These are phyloP conservation scores for Starmerella bacillaris DNA, from an alignment of 805 yeast genomes.

Conservation along the genomic window DNA sequence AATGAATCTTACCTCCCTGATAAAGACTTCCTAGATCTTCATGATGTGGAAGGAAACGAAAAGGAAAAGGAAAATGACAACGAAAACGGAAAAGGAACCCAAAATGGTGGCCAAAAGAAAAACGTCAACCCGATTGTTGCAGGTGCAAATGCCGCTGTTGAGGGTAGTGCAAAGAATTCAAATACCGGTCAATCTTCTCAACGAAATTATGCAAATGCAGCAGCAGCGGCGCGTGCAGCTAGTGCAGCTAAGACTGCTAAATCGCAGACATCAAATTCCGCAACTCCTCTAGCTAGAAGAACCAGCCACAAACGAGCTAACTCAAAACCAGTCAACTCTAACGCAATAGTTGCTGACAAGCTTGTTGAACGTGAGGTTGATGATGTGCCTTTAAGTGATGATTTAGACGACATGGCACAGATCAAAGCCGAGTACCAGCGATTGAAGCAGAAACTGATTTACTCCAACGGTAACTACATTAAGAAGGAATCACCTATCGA, in stretches of 20 bases:
- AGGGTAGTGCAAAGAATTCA: background rate
- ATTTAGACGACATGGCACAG: constrained; percentile 14
- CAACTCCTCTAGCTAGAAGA: no score
- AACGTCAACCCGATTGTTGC: background rate
- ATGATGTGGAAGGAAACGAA: constrained; percentile 7
- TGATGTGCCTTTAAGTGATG: background rate
- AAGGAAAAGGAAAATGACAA: no score
- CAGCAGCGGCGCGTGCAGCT: background rate
- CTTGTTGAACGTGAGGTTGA: background rate
- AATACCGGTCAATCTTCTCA: background rate
- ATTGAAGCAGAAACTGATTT: constrained; percentile 34
- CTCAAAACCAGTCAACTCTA: background rate
- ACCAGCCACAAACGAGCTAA: no score
- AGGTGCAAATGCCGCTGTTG: background rate
- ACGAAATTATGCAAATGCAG: no score
- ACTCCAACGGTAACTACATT: constrained; percentile 32
- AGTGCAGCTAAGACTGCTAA: background rate
- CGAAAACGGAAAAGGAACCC: no score
- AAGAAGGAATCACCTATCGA: constrained; percentile 41
- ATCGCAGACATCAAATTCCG: background rate
- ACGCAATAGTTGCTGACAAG: background rate
- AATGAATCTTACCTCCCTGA: constrained; percentile 17
- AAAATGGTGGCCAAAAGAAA: background rate
- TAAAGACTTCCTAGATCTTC: constrained; percentile 14
- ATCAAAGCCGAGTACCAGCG: constrained; percentile 36